A percentile compares a stretch with the other conserved stretches of the same genome.
Evolutionary conservation across 2,329 filamentous ascomycete genomes (phyloP).

Genomic region (Alternaria burnsii): DNA sequence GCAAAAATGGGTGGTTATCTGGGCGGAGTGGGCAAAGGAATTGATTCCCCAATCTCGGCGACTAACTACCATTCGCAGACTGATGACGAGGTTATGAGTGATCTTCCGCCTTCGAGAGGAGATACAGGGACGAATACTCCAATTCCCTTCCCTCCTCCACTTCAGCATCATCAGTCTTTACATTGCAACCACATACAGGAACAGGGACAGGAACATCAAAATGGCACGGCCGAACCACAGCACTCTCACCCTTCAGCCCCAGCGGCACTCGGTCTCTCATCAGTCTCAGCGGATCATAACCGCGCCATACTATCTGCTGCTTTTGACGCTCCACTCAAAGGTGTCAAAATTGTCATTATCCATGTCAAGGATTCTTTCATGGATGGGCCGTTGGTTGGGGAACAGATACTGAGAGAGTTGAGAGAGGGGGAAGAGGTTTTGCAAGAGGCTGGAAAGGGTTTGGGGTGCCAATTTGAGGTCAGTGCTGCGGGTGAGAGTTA

Average conservation of each 20-base stretch:
- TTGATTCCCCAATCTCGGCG: conserved; percentile 25
- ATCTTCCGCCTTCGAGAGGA: conserved; percentile 25
- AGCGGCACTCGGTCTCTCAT: conserved; percentile 33
- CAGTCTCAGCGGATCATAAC: conserved; percentile 36
- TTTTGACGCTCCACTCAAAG: conserved; percentile 65
- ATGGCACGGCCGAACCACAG: background rate
- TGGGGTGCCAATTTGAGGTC: conserved; percentile 84
- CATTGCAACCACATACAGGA: background rate
- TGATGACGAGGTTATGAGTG: conserved; percentile 43
- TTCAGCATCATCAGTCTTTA: background rate
- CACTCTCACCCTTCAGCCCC: conserved; percentile 33
- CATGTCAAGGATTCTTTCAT: conserved; percentile 88
- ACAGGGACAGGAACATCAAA: background rate
- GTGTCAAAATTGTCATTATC: conserved; percentile 84
- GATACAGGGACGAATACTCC: conserved; percentile 36
- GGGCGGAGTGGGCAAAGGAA: conserved; percentile 15
- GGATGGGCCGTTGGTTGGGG: conserved; percentile 71
- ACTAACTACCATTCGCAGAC: conserved; percentile 6
- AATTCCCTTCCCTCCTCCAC: conserved; percentile 2
- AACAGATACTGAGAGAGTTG: conserved; percentile 76
- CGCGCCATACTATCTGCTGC: conserved; percentile 39
- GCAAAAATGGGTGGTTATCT: conserved; percentile 18
- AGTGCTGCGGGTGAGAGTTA: conserved; percentile 70
- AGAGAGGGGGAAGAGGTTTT: conserved; percentile 65
- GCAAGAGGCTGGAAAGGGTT: conserved; percentile 59